A percentile compares a stretch with the other conserved stretches of the same genome.
phyloP scores from a whole-genome alignment of 495 filamentous ascomycete species.

The Rhypophila decipiens region DNA sequence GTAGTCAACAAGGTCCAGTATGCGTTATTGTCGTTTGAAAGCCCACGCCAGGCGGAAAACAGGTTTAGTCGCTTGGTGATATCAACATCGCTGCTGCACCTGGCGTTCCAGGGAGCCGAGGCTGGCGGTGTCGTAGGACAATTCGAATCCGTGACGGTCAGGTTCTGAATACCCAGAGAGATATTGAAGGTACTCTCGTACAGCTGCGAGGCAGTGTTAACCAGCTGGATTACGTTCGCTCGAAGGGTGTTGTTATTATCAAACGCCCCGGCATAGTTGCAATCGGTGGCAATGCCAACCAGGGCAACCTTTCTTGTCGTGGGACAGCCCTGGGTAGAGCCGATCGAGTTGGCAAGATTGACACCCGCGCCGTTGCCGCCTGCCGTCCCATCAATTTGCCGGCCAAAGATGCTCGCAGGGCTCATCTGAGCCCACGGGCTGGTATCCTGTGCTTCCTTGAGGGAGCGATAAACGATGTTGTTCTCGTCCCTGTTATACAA shows the following conservation, averaged over 20 bases:
- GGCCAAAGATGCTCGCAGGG: constrained; percentile 32
- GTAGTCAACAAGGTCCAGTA: constrained; percentile 91
- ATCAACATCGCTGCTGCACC: constrained; percentile 52
- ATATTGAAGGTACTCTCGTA: constrained; percentile 94
- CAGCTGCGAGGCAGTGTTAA: constrained; percentile 79
- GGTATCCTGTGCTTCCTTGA: constrained; percentile 18
- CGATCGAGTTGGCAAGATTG: constrained; percentile 76
- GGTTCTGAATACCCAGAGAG: constrained; percentile 77
- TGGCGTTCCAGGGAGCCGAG: constrained; percentile 73
- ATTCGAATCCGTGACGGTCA: constrained; percentile 61
- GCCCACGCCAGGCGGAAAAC: constrained; percentile 84
- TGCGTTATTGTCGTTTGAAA: constrained; percentile 65
- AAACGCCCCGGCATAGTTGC: constrained; percentile 72
- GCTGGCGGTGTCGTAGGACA: constrained; percentile 62
- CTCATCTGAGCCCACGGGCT: constrained; percentile 22
- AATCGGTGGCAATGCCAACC: constrained; percentile 90
- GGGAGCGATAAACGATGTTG: constrained; percentile 54
- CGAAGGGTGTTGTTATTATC: constrained; percentile 51
- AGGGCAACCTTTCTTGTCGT: constrained; percentile 81
- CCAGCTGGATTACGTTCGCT: constrained; percentile 69
- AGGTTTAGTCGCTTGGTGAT: constrained; percentile 78
- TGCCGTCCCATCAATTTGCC: constrained; percentile 45
- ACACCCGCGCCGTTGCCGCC: constrained; percentile 78
- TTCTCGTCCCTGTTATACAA: constrained; percentile 61
- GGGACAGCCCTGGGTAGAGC: constrained; percentile 75